These are phyloP conservation scores for Pseudotulostoma volvatum DNA, from an alignment of 495 filamentous ascomycete genomes.

Conservation along the genomic window DNA sequence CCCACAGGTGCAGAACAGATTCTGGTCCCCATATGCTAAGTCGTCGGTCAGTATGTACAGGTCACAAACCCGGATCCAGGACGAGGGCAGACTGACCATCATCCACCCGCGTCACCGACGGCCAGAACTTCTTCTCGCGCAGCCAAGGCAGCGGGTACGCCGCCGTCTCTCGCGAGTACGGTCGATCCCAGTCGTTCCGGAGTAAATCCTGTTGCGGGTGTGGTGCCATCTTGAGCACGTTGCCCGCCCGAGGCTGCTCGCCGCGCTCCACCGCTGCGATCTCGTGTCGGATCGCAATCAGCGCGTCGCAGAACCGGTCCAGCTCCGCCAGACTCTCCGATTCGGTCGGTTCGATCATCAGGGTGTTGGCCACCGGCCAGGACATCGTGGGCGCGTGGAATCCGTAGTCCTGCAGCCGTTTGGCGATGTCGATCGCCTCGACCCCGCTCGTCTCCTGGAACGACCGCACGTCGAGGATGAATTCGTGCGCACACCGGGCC, in stretches of 20 bases:
- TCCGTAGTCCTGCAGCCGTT: conserved; percentile 94
- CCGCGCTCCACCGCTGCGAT: conserved; percentile 77
- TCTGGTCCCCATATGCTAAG: conserved; percentile 73
- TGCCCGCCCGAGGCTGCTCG: conserved; percentile 57
- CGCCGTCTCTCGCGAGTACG: conserved; percentile 66
- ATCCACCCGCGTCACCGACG: conserved; percentile 72
- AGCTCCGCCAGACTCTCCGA: conserved; percentile 86
- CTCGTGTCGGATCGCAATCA: conserved; percentile 78
- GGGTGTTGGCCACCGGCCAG: conserved; percentile 89
- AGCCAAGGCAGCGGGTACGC: conserved; percentile 79
- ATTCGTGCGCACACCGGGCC: conserved; percentile 90
- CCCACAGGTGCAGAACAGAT: conserved; percentile 89
- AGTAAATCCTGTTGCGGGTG: conserved; percentile 78
- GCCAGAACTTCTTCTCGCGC: conserved; percentile 98
- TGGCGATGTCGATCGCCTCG: conserved; percentile 94
- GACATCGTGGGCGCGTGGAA: conserved; percentile 99
- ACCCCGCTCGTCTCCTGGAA: conserved; percentile 77
- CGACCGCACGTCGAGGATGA: conserved; percentile 79
- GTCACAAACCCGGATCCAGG: not conserved
- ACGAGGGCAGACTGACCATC: conserved; percentile 47
- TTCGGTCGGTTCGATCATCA: conserved; percentile 99
- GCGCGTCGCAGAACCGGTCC: conserved; percentile 84
- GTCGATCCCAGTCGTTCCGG: conserved; percentile 49
- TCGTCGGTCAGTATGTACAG: conserved; percentile 8
- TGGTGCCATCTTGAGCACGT: conserved; percentile 84